Conservation (phyloP, 2,329 filamentous ascomycete species). For the Cercospora sp. region DNA sequence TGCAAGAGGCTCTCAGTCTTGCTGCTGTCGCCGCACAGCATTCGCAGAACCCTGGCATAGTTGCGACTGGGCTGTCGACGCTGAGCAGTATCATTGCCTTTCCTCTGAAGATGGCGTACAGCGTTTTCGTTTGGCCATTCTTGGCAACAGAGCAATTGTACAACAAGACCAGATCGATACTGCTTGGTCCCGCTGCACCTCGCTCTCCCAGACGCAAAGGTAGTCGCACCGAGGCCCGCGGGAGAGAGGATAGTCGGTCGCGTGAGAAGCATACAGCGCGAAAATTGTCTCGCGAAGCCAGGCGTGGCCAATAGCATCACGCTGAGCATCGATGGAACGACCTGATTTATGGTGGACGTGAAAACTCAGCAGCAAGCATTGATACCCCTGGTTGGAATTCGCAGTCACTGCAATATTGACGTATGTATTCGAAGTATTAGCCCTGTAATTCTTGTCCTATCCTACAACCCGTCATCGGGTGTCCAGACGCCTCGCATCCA, state of each 20-base stretch:
- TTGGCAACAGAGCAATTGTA: slow-evolving; percentile 30
- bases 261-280: slow-evolving; percentile 8
- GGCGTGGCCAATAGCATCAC: background rate
- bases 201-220: slow-evolving; percentile 9
- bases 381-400: background rate
- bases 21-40: slow-evolving; percentile 68
- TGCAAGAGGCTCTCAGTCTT: slow-evolving; percentile 78
- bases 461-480: slow-evolving; percentile 40
- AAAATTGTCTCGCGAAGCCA: slow-evolving; percentile 3
- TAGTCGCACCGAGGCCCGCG: slow-evolving; percentile 2
- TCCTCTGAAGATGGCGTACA: slow-evolving; percentile 29
- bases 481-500: slow-evolving; percentile 43
- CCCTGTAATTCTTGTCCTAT: background rate
- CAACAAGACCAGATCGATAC: slow-evolving; percentile 24
- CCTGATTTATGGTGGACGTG: background rate
- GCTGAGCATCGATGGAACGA: background rate
- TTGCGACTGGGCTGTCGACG: slow-evolving; percentile 25
- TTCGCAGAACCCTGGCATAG: slow-evolving; percentile 32
- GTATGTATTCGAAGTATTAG: background rate
- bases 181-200: slow-evolving; percentile 27
- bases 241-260: slow-evolving; percentile 13
- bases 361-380: background rate
- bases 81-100: slow-evolving; percentile 20
- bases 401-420: background rate
- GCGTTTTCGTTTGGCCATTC: slow-evolving; percentile 24